Percentiles rank a stretch among this genome's conserved stretches.
These are phyloP conservation scores for Chaetoscypha palmicola DNA, from an alignment of 2,329 filamentous ascomycete genomes.

Conservation along the genomic window DNA sequence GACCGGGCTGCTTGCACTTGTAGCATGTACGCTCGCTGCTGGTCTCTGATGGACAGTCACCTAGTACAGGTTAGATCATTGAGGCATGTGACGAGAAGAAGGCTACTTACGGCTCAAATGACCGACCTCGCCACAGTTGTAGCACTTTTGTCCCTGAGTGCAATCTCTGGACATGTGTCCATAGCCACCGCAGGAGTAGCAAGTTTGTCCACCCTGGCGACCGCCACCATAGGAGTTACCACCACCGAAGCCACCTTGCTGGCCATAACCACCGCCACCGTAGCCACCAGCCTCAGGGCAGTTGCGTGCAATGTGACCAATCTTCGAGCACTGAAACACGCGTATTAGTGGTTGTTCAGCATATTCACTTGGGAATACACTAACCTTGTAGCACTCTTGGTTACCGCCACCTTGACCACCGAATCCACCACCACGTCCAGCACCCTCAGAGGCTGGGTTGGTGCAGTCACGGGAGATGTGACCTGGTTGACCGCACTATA, in stretches of 20 bases:
- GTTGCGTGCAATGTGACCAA: constrained; percentile 93
- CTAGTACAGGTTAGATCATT: constrained; percentile 30
- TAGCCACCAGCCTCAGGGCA: constrained; percentile 62
- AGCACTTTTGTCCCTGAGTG: constrained; percentile 99
- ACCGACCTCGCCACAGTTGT: constrained; percentile 93
- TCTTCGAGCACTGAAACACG: constrained; percentile 66
- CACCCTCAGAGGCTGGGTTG: constrained; percentile 29
- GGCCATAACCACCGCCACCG: constrained; percentile 37
- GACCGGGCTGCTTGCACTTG: constrained; percentile 67
- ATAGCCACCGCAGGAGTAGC: constrained; percentile 96
- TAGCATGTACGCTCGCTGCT: constrained; percentile 95
- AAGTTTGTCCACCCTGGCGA: constrained; percentile 64
- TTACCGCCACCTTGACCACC: constrained; percentile 39
- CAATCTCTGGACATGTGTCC: constrained; percentile 97
- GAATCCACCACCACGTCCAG: constrained; percentile 34
- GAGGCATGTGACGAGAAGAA: neutral
- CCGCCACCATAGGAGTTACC: constrained; percentile 41
- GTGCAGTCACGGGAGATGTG: constrained; percentile 78
- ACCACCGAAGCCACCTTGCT: constrained; percentile 33
- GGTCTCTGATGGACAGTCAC: constrained; percentile 92
- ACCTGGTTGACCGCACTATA: constrained; percentile 66
- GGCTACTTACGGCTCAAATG: constrained; percentile 40
- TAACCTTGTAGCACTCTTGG: constrained; percentile 80
- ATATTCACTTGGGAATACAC: neutral
- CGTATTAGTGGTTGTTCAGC: constrained; percentile 1